Evolutionary conservation across 2,329 filamentous ascomycete species (phyloP).

Genomic region (Colletotrichum tofieldiae): DNA sequence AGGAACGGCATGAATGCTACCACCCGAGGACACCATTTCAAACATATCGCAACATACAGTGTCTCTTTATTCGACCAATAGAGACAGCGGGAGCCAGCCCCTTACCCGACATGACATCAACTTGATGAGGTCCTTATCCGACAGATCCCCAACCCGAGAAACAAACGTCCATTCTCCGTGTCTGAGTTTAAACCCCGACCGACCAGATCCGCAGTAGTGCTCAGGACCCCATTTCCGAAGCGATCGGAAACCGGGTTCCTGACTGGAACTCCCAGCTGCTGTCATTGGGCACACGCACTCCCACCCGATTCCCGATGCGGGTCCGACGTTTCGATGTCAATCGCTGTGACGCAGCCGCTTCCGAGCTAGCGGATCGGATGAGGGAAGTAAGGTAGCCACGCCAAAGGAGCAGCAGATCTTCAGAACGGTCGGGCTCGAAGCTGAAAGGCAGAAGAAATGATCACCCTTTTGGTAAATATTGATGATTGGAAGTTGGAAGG

Average conservation of each 20-base stretch:
- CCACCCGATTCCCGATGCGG: conserved; percentile 30
- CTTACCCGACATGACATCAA: conserved; percentile 31
- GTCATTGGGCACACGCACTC: conserved; percentile 3
- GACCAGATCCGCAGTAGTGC: background rate
- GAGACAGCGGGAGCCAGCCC: conserved; percentile 7
- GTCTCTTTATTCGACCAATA: background rate
- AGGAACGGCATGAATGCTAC: background rate
- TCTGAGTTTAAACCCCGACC: conserved; percentile 13
- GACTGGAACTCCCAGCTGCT: background rate
- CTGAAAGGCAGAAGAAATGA: conserved; percentile 11
- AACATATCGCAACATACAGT: background rate
- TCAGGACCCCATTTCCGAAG: conserved; percentile 21
- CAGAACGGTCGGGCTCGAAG: background rate
- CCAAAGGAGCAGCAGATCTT: background rate
- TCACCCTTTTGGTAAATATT: background rate
- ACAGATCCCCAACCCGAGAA: background rate
- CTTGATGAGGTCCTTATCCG: conserved; percentile 25
- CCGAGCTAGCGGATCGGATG: conserved; percentile 14
- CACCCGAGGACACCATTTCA: background rate
- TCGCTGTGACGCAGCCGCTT: conserved; percentile 20
- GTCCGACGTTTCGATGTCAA: conserved; percentile 30
- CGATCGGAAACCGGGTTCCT: conserved; percentile 25
- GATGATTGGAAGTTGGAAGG: background rate
- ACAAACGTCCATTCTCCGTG: background rate
- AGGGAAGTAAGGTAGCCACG: background rate